Percentiles rank a stretch among this genome's conserved stretches.
These are phyloP conservation scores for Phytophthora sp. DNA, from an alignment of 352 stramenopile species.

Conservation along the genomic window DNA sequence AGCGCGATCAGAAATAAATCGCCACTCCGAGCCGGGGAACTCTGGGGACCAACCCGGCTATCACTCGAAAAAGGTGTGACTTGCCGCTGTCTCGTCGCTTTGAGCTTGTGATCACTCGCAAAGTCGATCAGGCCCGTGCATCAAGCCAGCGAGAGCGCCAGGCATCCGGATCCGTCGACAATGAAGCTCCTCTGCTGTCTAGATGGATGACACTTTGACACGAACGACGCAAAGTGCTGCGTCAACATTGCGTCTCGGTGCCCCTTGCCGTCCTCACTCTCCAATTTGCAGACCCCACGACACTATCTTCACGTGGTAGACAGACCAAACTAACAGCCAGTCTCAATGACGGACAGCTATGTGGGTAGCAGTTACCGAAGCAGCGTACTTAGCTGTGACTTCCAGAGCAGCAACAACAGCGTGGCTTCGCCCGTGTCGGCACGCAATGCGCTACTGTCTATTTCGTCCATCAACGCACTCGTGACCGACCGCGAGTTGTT, in stretches of 20 bases:
- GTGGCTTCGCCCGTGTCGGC: slow-evolving; percentile 33
- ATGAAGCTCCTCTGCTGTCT: not conserved
- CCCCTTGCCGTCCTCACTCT: slow-evolving; percentile 27
- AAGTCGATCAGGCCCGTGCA: slow-evolving; percentile 22
- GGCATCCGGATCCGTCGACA: slow-evolving; percentile 37
- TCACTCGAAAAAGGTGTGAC: slow-evolving; percentile 21
- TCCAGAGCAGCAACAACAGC: slow-evolving; percentile 44
- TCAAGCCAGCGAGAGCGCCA: slow-evolving; percentile 41
- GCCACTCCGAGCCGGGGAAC: not conserved
- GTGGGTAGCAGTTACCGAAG: slow-evolving; percentile 34
- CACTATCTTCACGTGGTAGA: not conserved
- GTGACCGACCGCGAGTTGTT: slow-evolving; percentile 48
- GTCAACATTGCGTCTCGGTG: slow-evolving; percentile 22
- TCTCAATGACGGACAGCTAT: slow-evolving; percentile 41
- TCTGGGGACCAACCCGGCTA: slow-evolving; percentile 6
- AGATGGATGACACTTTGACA: not conserved
- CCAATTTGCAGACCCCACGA: slow-evolving; percentile 23
- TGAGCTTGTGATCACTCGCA: not conserved
- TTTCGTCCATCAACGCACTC: slow-evolving; percentile 40
- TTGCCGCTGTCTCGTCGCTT: slow-evolving; percentile 15
- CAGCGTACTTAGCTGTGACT: slow-evolving; percentile 44
- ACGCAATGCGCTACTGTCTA: slow-evolving; percentile 32
- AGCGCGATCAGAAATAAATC: slow-evolving; percentile 5
- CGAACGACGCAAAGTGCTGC: slow-evolving; percentile 2
- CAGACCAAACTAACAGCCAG: slow-evolving; percentile 2